Evolutionary conservation across 495 filamentous ascomycete species (phyloP), one percentile per base, ranked within the genome.

Genomic region (Antarctomyces pellizariae): DNA sequence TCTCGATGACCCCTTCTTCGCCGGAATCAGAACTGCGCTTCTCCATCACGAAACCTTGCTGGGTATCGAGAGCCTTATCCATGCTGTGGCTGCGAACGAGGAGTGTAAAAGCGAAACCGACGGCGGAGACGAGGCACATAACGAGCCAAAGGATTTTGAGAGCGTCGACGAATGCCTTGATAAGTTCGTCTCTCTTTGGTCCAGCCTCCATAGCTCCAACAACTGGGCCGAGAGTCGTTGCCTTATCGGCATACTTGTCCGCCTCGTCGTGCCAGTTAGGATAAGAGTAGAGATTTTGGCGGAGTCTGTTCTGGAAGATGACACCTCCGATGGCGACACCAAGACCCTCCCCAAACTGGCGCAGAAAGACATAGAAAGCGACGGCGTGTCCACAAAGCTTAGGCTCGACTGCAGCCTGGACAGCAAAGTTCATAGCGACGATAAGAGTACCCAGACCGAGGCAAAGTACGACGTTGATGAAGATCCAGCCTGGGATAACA

Each of bases 301-400:
- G 46, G 48, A 74, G 59, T 17, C 51, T 51, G 23, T 70, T 71
- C 39, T 71, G 63, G 43, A 74, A 75, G 15, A 59, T 45, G 9
- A 57, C 52, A 2, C 56, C 59, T 4, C 56, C 49, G 33, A 71
- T 50, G 1, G 62, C 65, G 7, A 58, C 45, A 10, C 54, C 54
- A 18, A 58, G 35, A 5, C 41, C 39, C 34, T 53, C 50, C 2
- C 71, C 73, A 39, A 67, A 57, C 0, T 59, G 54, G 9, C 67
- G 56, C 31, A 64, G 48, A 36, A 75, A 66, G 16, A 52, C 51
- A 32, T 61, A 66, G 34, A 73, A 57, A 29, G 57, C 59, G 5
- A 59, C 56, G 10, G 62, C 59, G 36, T 63, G 62, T 6, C 61
- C 64, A 22, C 57, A 53, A 34, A 67, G 53, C 26, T 49, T 36